Conservation (phyloP, 1,284 basidiomycete species). For the Moesziomyces sp. region DNA sequence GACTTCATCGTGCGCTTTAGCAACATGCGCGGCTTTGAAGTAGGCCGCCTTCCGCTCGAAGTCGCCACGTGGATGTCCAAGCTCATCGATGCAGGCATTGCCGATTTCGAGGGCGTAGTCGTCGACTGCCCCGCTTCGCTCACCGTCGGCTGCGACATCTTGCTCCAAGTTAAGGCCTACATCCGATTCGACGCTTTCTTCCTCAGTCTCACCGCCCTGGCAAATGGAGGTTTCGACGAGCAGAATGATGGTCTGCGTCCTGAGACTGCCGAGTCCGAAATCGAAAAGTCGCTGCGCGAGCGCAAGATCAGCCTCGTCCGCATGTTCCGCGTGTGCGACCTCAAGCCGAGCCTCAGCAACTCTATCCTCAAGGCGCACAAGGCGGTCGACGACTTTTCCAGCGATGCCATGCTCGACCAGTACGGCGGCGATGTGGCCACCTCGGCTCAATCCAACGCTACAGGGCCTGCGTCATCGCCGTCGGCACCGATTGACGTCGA, state of each 20-base stretch:
- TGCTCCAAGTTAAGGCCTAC: constrained; percentile 62
- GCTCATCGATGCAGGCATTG: constrained; percentile 58
- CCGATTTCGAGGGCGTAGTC: constrained; percentile 59
- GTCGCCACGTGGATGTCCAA: constrained; percentile 64
- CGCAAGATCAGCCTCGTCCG: constrained; percentile 73
- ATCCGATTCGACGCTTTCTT: constrained; percentile 49
- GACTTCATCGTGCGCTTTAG: constrained; percentile 65
- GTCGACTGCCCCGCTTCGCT: constrained; percentile 60
- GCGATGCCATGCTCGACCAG: constrained; percentile 55
- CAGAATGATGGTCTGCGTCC: constrained; percentile 32
- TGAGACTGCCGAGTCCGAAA: constrained; percentile 79
- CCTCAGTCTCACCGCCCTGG: constrained; percentile 3
- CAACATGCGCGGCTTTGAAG: constrained; percentile 63
- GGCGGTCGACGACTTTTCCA: constrained; percentile 70
- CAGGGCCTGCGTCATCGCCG: constrained; percentile 2
- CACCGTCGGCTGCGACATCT: constrained; percentile 60
- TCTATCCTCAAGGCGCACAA: constrained; percentile 66
- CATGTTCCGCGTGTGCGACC: constrained; percentile 61
- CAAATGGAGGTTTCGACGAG: constrained; percentile 5
- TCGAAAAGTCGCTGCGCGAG: constrained; percentile 79
- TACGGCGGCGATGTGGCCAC: constrained; percentile 68
- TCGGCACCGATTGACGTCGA: constrained; percentile 15
- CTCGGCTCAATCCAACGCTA: constrained; percentile 4
- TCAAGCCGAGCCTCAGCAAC: constrained; percentile 56
- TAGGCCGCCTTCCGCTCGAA: constrained; percentile 60